These are phyloP conservation scores for Triglochin maritima DNA, from an alignment of 106 monocot species.

Conservation along the genomic window DNA sequence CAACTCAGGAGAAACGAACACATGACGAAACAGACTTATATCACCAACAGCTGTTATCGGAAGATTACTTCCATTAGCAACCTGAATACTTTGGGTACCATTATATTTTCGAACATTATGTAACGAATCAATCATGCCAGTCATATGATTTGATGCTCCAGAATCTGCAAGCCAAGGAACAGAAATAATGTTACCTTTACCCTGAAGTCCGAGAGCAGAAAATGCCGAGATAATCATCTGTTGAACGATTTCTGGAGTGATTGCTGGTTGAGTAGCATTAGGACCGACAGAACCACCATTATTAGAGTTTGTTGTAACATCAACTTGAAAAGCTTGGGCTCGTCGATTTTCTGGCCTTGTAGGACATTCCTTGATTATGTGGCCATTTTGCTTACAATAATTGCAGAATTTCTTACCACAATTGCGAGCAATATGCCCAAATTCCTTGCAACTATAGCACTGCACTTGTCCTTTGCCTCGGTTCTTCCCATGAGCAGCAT, in stretches of 20 bases:
- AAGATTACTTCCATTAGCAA: neutral
- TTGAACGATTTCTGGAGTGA: neutral
- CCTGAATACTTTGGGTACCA: neutral
- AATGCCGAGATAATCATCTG: conserved; percentile 4
- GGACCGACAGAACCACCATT: neutral
- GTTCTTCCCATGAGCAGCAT: no score
- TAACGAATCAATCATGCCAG: neutral
- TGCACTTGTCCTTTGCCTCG: no score
- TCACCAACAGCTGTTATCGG: conserved; percentile 1
- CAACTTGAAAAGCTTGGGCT: no score
- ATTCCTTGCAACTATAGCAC: no score
- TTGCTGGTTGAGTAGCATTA: no score
- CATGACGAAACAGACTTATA: neutral
- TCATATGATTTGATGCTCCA: conserved; percentile 8
- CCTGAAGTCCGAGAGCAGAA: neutral
- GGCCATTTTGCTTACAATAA: no score
- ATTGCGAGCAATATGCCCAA: no score
- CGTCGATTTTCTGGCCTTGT: no score
- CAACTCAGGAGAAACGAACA: neutral
- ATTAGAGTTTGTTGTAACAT: no score
- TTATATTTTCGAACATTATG: neutral
- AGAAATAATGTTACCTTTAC: neutral
- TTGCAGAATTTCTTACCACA: no score
- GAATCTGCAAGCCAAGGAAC: conserved; percentile 2
- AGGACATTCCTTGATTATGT: no score